Base-by-base conservation (phyloP, 805 yeast genomes). In the Metschnikowia colocasiae region DNA sequence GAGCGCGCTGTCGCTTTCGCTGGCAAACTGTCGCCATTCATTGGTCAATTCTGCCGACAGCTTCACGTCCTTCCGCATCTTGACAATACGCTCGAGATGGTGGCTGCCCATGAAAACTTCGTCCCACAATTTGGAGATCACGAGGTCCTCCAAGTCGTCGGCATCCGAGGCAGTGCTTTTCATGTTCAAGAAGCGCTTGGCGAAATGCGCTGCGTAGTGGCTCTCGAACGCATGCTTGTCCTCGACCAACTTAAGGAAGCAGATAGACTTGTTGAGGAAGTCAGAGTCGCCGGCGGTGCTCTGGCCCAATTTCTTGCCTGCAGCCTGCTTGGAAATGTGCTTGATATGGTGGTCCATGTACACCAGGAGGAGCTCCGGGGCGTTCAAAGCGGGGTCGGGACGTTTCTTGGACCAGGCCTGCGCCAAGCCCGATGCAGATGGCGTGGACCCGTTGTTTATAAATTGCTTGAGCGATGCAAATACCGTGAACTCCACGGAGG, bases 221-320 rank as follows among this genome's bases (percentile, higher is more conserved):
- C 80, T 84, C 60, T 89, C 96, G 67, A 90, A 91, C 22, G 86
- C 69, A 65, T 90, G 97, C 59, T 89, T 91, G 56, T 91, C 96
- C 49, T 80, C 75, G 39, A 90, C 73, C 59, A 80, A 82, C 47
- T 83, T 71, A 58, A 90, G 81, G 27, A 91, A 75, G 19, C 74
- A 65, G 10, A 87, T 74, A 0, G 89, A 79, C 23, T 76, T 75
- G 37, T 71, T 72, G 46, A 89, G 65, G 8, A 78, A 63, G 6
- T 38, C 52, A 13, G 23, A 16, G 20, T 45, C 49, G 8, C 46
- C 3, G 27, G 40, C 49, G 20, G 43, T 6, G 27, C 10, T 10
- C 10, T 6, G 42, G 3, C 52, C 39, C 20, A 46, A 29, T 22
- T 46, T 51, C 32, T 58, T 56, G 5, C 58, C 39, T 18, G 49